These are phyloP conservation scores for Phytophthora parvispora DNA, from an alignment of 352 stramenopile genomes.

Conservation along the genomic window DNA sequence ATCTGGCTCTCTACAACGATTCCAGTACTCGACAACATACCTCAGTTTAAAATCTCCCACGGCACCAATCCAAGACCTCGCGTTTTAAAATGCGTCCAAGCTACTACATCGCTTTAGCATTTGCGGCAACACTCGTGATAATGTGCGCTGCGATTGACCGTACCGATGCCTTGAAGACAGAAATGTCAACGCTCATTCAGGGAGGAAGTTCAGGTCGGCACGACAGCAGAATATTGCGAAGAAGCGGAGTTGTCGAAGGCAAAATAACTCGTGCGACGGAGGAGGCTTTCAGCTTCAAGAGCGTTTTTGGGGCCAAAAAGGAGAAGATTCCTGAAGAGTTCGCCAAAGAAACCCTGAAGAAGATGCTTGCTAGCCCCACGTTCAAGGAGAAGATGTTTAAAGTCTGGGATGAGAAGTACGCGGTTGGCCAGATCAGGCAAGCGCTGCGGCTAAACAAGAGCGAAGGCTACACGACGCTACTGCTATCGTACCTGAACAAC, in stretches of 20 bases:
- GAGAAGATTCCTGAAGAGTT: not conserved
- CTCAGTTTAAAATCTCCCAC: not conserved
- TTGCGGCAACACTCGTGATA: not conserved
- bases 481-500: not conserved
- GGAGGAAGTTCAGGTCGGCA: no score
- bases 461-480: not conserved
- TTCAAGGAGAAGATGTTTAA: not conserved
- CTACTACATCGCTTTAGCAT: not conserved
- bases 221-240: no score
- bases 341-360: not conserved
- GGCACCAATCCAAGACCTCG: no score
- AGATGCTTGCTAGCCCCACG: not conserved
- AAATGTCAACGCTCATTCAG: no score
- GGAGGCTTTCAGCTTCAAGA: not conserved
- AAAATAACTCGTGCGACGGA: no score
- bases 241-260: no score
- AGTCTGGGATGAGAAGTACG: not conserved
- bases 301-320: not conserved
- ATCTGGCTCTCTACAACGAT: no score
- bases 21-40: not conserved
- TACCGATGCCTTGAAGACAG: not conserved
- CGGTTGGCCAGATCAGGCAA: not conserved
- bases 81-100: not conserved
- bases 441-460: not conserved
- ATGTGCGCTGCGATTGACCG: no score